Base-by-base conservation (phyloP, 768 basidiomycete genomes). In the Leccinum subgranulosum region DNA sequence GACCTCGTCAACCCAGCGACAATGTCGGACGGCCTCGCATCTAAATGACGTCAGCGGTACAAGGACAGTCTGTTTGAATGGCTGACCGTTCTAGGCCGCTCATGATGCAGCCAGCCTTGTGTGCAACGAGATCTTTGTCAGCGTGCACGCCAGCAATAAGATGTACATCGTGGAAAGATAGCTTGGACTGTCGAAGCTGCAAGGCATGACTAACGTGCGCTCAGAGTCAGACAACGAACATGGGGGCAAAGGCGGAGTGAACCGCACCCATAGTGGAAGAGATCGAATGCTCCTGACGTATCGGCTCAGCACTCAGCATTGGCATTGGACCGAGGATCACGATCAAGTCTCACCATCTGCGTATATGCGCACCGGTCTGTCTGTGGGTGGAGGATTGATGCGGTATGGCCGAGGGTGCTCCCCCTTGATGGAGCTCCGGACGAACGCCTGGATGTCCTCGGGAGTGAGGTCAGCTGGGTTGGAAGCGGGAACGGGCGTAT, bases 1-100 rank as follows among this genome's bases (percentile, higher is more conserved):
- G 49, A 99, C 87, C 73, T 98, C 90, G 69, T 97, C 94, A 1
- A 94, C 94, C 96, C 96, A 99, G 55, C 92, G 84, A 70, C 95
- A 95, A 70, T 98, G 93, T n/a, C 92, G 80, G n/a, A 87, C 89
- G 6, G 90, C 84, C 74, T 98, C 97, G 64, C 94, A 79, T 58
- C 88, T 90, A 51, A 53, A 36, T n/a, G 27, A 49, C 19, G 36
- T 55, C n/a, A 59, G 52, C 23, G n/a, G 58, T 14, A n/a, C n/a
- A 31, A 34, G 7, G 3, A 29, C 21, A 7, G 54, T 55, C 36
- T 11, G 7, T 3, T 6, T 34, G 11, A 12, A 39, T 58, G 61
- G 65, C 79, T 36, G 45, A 92, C 80, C 94, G 81, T 72, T 99
- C 97, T 0, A 83, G 81, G 61, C 95, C 90, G n/a, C 77, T 84